Evolutionary conservation across 2,329 filamentous ascomycete genomes (phyloP), one percentile per base, ranked within the genome.

Genomic region (Phyllosticta citrichinensis): DNA sequence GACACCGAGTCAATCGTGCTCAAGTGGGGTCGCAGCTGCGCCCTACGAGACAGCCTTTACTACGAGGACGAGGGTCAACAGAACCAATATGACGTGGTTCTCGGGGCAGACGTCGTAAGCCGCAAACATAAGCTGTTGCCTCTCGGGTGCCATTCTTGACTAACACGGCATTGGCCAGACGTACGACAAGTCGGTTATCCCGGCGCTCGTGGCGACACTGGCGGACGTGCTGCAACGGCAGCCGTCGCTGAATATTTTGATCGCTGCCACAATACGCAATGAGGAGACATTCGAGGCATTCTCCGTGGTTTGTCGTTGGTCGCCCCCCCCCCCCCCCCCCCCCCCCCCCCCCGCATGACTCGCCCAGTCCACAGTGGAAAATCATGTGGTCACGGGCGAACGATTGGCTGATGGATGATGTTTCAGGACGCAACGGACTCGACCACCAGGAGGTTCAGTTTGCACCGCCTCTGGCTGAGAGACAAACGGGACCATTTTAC

Each of bases 231-330:
- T 88, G 56, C 75, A 76, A 1, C 68, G 84, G 59, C 83, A 83
- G 64, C 80, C 83, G 2, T 68, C 69, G 0, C 76, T 85, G 14
- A 75, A 81, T 54, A 81, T 89, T 40, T 75, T 91, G 54, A 85
- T 92, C 62, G 81, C 87, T 3, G 86, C 86, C 19, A 87, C 88
- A 0, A 81, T 91, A 64, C 80, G 89, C 63, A 91, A 91, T 66
- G 77, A 80, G 62, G 77, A 82, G 62, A 92, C 89, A 0, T 88
- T 88, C 67, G 77, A 82, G 63, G 76, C 76, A 5, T 91, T 92
- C 69, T 68, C 84, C 63, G 74, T 79, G 24, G 80, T 78, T 56
- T 89, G 87, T 71, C 73, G 78, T 74, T 73, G 73, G 70, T 78
- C 68, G 63, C n/a, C 52, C 58, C n/a, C n/a, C n/a, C n/a, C n/a